phyloP scores from a whole-genome alignment of 345 rosid genomes.

The Odontarrhena argentea region DNA sequence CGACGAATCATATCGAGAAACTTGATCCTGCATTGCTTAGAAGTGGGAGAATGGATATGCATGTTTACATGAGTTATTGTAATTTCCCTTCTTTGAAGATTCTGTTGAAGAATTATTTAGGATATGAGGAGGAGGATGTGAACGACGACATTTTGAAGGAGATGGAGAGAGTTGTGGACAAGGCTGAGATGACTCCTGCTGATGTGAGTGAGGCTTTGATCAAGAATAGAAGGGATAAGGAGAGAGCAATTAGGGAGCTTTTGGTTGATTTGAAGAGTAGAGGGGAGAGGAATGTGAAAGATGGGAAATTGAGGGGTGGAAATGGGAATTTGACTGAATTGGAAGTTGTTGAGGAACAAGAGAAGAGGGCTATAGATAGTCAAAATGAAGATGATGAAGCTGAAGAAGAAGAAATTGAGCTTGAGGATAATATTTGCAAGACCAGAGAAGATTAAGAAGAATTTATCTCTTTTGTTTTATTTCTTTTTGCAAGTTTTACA shows the following conservation, averaged over 20 bases:
- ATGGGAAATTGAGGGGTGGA: constrained; percentile 38
- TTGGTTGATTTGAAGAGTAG: constrained; percentile 51
- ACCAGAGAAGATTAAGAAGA: constrained; percentile 35
- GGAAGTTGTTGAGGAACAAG: constrained; percentile 65
- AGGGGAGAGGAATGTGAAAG: constrained; percentile 50
- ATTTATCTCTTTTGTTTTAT: background rate
- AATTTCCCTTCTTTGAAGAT: constrained; percentile 70
- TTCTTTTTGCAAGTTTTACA: background rate
- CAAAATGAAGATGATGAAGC: constrained; percentile 45
- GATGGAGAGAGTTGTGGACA: constrained; percentile 53
- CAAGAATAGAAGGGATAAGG: constrained; percentile 62
- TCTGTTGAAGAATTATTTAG: constrained; percentile 68
- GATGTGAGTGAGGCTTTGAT: constrained; percentile 84
- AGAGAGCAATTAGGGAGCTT: constrained; percentile 62
- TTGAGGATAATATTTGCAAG: constrained; percentile 44
- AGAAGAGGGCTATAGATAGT: constrained; percentile 82
- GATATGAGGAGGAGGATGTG: constrained; percentile 45
- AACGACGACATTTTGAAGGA: constrained; percentile 43
- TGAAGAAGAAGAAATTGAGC: constrained; percentile 41
- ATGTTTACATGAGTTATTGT: constrained; percentile 79
- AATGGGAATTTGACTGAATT: constrained; percentile 40
- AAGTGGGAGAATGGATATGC: constrained; percentile 98
- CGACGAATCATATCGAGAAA: constrained; percentile 89
- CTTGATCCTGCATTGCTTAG: constrained; percentile 90
- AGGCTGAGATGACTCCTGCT: constrained; percentile 91